Percentiles rank a stretch among this genome's conserved stretches.
phyloP scores from a whole-genome alignment of 2,329 filamentous ascomycete species.

The Xylaria sp. region DNA sequence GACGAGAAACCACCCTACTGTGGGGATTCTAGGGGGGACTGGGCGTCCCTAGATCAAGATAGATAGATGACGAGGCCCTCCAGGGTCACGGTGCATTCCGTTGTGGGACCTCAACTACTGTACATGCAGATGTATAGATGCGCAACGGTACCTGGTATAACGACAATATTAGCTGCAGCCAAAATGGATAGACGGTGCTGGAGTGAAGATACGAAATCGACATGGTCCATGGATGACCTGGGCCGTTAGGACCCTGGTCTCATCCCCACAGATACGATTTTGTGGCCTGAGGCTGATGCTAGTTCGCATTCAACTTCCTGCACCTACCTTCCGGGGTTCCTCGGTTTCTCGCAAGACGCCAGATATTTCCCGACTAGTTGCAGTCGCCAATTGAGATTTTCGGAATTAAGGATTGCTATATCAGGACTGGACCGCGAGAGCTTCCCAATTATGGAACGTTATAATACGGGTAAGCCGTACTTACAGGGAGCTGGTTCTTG shows the following conservation, averaged over 20 bases:
- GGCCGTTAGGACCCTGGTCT: conserved; percentile 11
- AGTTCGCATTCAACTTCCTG: conserved; percentile 20
- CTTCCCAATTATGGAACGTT: conserved; percentile 1
- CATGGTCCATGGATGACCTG: conserved; percentile 12
- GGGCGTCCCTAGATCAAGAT: conserved; percentile 14
- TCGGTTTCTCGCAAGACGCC: conserved; percentile 13
- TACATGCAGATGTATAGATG: background rate
- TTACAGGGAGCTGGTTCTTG: conserved; percentile 1
- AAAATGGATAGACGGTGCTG: conserved; percentile 18
- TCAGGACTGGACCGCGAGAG: conserved; percentile 6
- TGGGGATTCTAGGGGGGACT: conserved; percentile 11
- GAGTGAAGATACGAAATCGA: conserved; percentile 25
- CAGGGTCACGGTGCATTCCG: conserved; percentile 18
- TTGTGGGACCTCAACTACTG: conserved; percentile 10
- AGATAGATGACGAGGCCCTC: conserved; percentile 33
- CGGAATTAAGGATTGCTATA: conserved; percentile 30
- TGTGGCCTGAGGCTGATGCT: conserved; percentile 10
- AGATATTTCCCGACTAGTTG: conserved; percentile 28
- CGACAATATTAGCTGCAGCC: conserved; percentile 15
- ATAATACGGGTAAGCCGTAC: background rate
- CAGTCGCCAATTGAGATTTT: background rate
- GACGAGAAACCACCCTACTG: background rate
- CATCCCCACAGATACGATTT: conserved; percentile 15
- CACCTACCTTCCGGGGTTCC: background rate
- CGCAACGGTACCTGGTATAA: background rate